These are phyloP conservation scores for Stephania yunnanensis DNA, from an alignment of 164 flowering plant species.

Conservation along the genomic window DNA sequence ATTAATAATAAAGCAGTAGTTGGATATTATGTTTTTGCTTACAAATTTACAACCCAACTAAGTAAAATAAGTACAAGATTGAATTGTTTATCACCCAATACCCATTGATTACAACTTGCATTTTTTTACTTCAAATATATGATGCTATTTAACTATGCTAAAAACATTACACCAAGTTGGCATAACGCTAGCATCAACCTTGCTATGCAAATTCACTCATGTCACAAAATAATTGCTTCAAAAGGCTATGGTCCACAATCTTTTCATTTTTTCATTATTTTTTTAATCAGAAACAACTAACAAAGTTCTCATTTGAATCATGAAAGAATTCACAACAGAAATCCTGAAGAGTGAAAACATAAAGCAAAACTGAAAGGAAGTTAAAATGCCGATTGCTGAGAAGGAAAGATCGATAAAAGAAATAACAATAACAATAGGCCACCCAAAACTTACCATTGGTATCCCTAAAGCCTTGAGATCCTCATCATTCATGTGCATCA, in stretches of 20 bases:
- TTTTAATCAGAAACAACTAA: no score
- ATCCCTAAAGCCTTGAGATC: conserved; percentile 89
- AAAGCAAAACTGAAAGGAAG: not conserved
- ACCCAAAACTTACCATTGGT: conserved; percentile 65
- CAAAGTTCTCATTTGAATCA: no score
- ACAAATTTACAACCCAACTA: not conserved
- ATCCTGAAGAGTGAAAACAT: no score
- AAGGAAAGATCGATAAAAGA: not conserved
- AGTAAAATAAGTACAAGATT: not conserved
- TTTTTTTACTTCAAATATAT: not conserved
- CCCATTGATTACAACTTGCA: not conserved
- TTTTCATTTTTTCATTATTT: not conserved
- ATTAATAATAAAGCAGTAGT: not conserved
- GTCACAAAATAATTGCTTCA: not conserved
- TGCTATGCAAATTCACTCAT: not conserved
- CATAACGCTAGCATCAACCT: not conserved
- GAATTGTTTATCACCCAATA: no score
- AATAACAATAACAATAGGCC: not conserved
- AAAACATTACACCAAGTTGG: not conserved
- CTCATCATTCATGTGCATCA: conserved; percentile 80
- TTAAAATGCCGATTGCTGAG: not conserved
- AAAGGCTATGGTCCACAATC: not conserved
- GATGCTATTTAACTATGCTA: not conserved
- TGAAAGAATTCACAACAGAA: no score
- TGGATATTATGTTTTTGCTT: not conserved